Percentiles rank a stretch among this genome's conserved stretches.
Evolutionary conservation across 768 basidiomycete genomes (phyloP).

Genomic region (Hygrophorus pudorinus): DNA sequence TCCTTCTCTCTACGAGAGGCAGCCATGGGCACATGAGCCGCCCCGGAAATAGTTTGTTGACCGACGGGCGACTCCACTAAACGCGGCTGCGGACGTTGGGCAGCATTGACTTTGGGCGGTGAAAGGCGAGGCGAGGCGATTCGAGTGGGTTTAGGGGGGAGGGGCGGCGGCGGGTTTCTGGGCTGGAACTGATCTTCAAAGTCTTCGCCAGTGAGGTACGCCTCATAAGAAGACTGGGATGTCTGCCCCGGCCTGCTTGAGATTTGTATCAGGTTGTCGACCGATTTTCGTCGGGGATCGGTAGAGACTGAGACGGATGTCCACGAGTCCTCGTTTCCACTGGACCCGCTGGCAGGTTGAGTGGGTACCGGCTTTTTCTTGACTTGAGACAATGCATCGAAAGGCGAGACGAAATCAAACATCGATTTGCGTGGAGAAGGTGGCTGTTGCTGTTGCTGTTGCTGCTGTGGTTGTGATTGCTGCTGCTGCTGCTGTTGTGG

Average conservation of each 20-base stretch:
- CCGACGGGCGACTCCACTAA: slow-evolving; percentile 41
- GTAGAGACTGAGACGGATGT: slow-evolving; percentile 21
- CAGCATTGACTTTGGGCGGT: slow-evolving; percentile 48
- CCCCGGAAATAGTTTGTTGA: slow-evolving; percentile 24
- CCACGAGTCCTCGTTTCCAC: slow-evolving; percentile 55
- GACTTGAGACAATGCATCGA: slow-evolving; percentile 58
- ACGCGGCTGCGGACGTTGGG: slow-evolving; percentile 40
- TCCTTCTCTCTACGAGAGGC: slow-evolving; percentile 52
- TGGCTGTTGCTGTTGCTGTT: slow-evolving; percentile 35
- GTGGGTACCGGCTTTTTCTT: slow-evolving; percentile 67
- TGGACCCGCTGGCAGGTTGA: slow-evolving; percentile 29
- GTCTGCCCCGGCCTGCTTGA: slow-evolving; percentile 35
- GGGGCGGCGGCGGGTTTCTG: slow-evolving; percentile 51
- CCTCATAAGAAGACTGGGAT: slow-evolving; percentile 33
- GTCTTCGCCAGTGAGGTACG: slow-evolving; percentile 33
- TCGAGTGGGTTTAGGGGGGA: slow-evolving; percentile 49
- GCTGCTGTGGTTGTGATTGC: slow-evolving; percentile 13
- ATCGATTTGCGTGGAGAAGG: slow-evolving; percentile 70
- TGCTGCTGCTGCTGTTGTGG: slow-evolving; percentile 29
- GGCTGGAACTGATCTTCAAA: slow-evolving; percentile 33
- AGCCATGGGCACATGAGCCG: slow-evolving; percentile 12
- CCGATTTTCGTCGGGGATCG: slow-evolving; percentile 72
- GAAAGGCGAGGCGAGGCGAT: slow-evolving; percentile 52
- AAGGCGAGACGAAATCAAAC: slow-evolving; percentile 80
- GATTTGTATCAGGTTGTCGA: slow-evolving; percentile 70